These are phyloP conservation scores for Lactarius indigo DNA, from an alignment of 768 basidiomycete genomes.

Conservation along the genomic window DNA sequence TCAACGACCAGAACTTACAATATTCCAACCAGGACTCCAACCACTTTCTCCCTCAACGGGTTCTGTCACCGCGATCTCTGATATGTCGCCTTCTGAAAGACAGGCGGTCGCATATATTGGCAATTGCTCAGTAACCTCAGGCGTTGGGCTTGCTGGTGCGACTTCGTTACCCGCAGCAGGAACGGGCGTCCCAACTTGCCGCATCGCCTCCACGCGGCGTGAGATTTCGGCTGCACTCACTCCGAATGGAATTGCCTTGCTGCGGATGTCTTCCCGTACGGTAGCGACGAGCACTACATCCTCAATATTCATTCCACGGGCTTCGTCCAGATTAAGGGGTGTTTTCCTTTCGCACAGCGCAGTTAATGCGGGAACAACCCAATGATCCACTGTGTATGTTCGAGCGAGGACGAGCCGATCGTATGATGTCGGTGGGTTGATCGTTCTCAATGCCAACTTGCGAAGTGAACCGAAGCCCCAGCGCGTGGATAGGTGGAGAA, in stretches of 20 bases:
- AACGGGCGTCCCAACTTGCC: not conserved
- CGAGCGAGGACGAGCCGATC: constrained; percentile 16
- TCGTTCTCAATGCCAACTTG: constrained; percentile 3
- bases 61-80: not conserved
- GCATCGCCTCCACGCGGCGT: not conserved
- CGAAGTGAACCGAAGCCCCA: constrained; percentile 33
- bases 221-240: not conserved
- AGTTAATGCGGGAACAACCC: constrained; percentile 13
- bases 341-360: constrained; percentile 8
- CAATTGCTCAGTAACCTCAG: not conserved
- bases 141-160: not conserved
- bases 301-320: constrained; percentile 7
- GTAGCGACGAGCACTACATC: constrained; percentile 16
- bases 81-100: not conserved
- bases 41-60: not conserved
- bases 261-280: constrained; percentile 9
- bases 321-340: constrained; percentile 14
- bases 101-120: not conserved
- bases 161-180: not conserved
- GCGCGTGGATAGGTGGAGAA: constrained; percentile 29
- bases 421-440: constrained; percentile 1
- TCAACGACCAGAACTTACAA: not conserved
- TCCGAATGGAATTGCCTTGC: not conserved
- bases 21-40: not conserved
- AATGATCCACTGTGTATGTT: constrained; percentile 2